Evolutionary conservation across 306 rosid species (phyloP), one percentile per base, ranked within the genome.

Genomic region (Comarum palustre): DNA sequence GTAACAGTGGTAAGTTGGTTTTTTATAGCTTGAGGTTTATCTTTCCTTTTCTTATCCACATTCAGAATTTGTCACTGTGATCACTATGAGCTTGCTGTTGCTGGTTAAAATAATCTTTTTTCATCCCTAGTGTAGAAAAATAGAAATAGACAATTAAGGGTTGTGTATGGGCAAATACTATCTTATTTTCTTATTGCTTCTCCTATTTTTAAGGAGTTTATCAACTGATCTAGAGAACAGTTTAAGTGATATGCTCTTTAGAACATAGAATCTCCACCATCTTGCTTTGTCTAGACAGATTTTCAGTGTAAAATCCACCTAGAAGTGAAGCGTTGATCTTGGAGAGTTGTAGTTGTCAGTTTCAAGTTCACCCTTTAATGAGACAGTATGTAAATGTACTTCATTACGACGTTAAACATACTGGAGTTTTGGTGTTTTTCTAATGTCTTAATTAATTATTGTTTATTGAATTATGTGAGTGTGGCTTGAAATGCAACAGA

Each of bases 1-100:
- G 68, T 68, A 76, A 83, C 62, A 84, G 66, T 34, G 73, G 98
- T 89, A 79, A 75, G 91, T 84, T 75, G 68, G 54, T 67, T 68
- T 39, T 2, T 17, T 61, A 29, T 59, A 32, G 43, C 43, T 61
- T 32, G 24, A 8, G 66, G 66, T 39, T 45, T 39, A 19, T 6
- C 8, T 11, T 11, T 50, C 57, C 20, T 15, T n/a, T 65, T 41
- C 32, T n/a, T 36, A 22, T 14, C 52, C 70, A 39, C 51, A 42
- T 62, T 7, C 34, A 61, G 45, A 38, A 38, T 60, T 34, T 66
- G 34, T 66, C n/a, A n/a, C 27, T 39, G 34, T 20, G 50, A 64
- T 64, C 32, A 39, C 45, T 10, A n/a, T 9, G 41, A 9, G 27
- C 4, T 38, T 61, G 24, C 25, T 34, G 27, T 34, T 62, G 43